Evolutionary conservation across 75 land plant genomes (phyloP).

Genomic region (Selaginella moellendorffii): DNA sequence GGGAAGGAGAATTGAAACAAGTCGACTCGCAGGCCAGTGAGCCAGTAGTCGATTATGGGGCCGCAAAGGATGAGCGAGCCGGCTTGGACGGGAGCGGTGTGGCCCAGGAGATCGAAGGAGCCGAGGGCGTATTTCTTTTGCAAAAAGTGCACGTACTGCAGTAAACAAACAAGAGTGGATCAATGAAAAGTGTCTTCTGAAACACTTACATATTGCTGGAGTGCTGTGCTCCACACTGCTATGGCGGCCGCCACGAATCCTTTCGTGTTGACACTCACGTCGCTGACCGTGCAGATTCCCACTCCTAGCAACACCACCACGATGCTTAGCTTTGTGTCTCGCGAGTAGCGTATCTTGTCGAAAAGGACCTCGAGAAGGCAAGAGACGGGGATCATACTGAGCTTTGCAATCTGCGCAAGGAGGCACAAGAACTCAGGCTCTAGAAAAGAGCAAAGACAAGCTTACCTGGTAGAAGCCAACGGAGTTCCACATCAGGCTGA

Average conservation of each 20-base stretch:
- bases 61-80: slow-evolving; percentile 48
- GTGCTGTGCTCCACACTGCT: slow-evolving; percentile 85
- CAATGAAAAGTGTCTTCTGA: no score
- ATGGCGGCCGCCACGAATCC: slow-evolving; percentile 80
- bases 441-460: neutral
- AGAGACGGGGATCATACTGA: slow-evolving; percentile 93
- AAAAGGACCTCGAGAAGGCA: slow-evolving; percentile 76
- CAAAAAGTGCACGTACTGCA: slow-evolving; percentile 72
- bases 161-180: no score
- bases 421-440: neutral
- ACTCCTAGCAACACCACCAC: slow-evolving; percentile 72
- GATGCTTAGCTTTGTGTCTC: slow-evolving; percentile 80
- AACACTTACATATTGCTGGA: slow-evolving; percentile 88
- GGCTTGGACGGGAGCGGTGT: slow-evolving; percentile 85
- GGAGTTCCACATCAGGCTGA: slow-evolving; percentile 97
- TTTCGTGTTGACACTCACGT: slow-evolving; percentile 83
- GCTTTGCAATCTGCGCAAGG: slow-evolving; percentile 72
- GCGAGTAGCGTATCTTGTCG: slow-evolving; percentile 77
- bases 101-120: slow-evolving; percentile 71
- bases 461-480: slow-evolving; percentile 95
- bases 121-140: slow-evolving; percentile 65
- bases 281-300: slow-evolving; percentile 82
- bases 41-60: slow-evolving; percentile 74
- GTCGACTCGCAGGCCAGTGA: slow-evolving; percentile 52
- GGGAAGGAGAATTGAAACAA: slow-evolving; percentile 29